Evolutionary conservation across 2,329 filamentous ascomycete genomes (phyloP), one percentile per base, ranked within the genome.

Genomic region (Aspergillus tubingensis): DNA sequence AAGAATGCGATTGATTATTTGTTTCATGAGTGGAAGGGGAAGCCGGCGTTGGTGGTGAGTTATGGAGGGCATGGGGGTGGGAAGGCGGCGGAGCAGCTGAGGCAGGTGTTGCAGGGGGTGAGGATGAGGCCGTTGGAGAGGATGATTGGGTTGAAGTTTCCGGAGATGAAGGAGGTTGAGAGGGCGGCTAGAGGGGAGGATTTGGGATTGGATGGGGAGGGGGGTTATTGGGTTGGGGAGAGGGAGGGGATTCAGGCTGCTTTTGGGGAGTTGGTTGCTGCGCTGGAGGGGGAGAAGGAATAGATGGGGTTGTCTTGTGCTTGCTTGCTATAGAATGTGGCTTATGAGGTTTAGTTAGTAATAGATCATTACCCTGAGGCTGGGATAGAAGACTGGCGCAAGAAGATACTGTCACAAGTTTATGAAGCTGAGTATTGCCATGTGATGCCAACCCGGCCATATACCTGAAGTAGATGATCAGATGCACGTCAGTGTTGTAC

Each of bases 1-100:
- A 88, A 88, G 76, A 88, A 87, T 67, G 85, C 86, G 5, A 79
- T 88, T 58, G 86, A 88, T 69, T 88, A 85, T 67, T 77, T 88
- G 0, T 81, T 79, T 65, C 74, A 86, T 65, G 85, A 87, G 68
- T 87, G 84, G 82, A 79, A 72, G 23, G 82, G 80, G 8, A 87
- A 87, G 70, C 81, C 84, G 0, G 79, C 78, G 17, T 73, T 75
- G 50, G 76, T 87, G 58, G 78, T 88, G 25, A 82, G 78, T 58
- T 87, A 87, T 72, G 85, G 85, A 4, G 78, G 78, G 0, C 69
- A 71, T 25, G 79, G 79, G 1, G 78, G 79, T 0, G 70, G 60
- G 2, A 77, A 79, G 51, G 73, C 73, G 2, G 73, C 73, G 2
- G 72, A 57, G 25, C 75, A 78, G 60, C 63, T 80, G 63, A 64